Base-by-base conservation (phyloP, 2,329 filamentous ascomycete genomes). In the Colletotrichum orchidophilum region DNA sequence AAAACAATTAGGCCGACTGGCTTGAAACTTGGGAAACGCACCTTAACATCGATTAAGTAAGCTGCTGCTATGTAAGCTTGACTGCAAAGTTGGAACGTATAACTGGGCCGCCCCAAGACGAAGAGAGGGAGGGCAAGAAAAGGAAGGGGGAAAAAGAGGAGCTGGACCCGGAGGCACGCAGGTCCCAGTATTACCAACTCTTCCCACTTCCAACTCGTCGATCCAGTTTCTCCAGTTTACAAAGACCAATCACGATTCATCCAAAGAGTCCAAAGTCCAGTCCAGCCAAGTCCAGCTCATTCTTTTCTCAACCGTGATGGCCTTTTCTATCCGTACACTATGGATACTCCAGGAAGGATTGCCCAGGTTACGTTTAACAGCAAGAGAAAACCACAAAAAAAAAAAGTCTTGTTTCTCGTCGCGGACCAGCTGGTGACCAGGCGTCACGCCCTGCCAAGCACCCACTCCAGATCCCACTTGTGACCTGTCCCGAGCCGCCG, bases 51-150 rank as follows among this genome's bases (percentile, higher is more conserved):
- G 52, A 35, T 29, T 42, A 50, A 57, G 29, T 46, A 46, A 46
- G 39, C 39, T 46, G 39, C 39, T 46, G 29, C 50, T 59, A 52
- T 58, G 39, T 54, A 65, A 70, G 66, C 66, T 66, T 70, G 61
- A 60, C 66, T 35, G n/a, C 42, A 49, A 39, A 65, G 49, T 27
- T 46, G 33, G 24, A n/a, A 42, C 15, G 12, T 46, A 63, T 63
- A 63, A 68, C 39, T 42, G 59, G 65, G 65, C 26, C 64, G 39
- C n/a, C n/a, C n/a, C n/a, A n/a, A n/a, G n/a, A n/a, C n/a, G n/a
- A n/a, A n/a, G n/a, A n/a, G n/a, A n/a, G n/a, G n/a, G n/a, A n/a
- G n/a, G n/a, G n/a, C n/a, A n/a, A n/a, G n/a, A n/a, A n/a, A 15
- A 29, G n/a, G 52, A 42, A 8, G 57, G 31, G 15, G 24, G 21